phyloP scores from a whole-genome alignment of 768 basidiomycete genomes.

The Suillus bovinus region DNA sequence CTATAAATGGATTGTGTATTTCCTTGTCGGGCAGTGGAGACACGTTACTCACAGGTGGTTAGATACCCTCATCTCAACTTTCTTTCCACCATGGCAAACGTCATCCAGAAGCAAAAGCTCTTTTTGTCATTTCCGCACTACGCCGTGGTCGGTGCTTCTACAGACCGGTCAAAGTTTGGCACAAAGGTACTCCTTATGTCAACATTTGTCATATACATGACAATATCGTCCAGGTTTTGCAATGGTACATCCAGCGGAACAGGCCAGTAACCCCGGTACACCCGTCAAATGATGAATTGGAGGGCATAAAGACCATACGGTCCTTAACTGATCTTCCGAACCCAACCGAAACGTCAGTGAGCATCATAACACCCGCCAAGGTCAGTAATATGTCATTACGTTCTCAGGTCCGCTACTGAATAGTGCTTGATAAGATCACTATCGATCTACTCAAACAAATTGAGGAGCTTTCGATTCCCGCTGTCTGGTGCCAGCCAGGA shows the following conservation, averaged over 20 bases:
- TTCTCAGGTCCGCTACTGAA: background rate
- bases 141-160: conserved; percentile 84
- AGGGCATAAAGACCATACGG: conserved; percentile 58
- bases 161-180: conserved; percentile 75
- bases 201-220: background rate
- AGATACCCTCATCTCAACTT: too few relatives aligned
- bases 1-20: background rate
- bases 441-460: conserved; percentile 65
- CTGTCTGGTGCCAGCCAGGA: conserved; percentile 90
- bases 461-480: conserved; percentile 66
- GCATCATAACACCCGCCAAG: conserved; percentile 77
- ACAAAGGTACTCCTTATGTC: conserved; percentile 51
- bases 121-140: conserved; percentile 67
- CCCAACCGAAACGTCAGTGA: conserved; percentile 70
- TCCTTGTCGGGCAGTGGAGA: background rate
- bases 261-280: conserved; percentile 73
- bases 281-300: conserved; percentile 70
- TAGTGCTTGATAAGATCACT: conserved; percentile 53
- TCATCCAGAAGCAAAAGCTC: conserved; percentile 44
- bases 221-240: conserved; percentile 53
- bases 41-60: background rate
- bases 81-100: conserved; percentile 24
- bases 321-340: conserved; percentile 56
- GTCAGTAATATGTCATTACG: conserved; percentile 34
- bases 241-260: conserved; percentile 69